Conservation (phyloP, 2,329 filamentous ascomycete genomes). For the Ophiostoma himal-ulmi region DNA sequence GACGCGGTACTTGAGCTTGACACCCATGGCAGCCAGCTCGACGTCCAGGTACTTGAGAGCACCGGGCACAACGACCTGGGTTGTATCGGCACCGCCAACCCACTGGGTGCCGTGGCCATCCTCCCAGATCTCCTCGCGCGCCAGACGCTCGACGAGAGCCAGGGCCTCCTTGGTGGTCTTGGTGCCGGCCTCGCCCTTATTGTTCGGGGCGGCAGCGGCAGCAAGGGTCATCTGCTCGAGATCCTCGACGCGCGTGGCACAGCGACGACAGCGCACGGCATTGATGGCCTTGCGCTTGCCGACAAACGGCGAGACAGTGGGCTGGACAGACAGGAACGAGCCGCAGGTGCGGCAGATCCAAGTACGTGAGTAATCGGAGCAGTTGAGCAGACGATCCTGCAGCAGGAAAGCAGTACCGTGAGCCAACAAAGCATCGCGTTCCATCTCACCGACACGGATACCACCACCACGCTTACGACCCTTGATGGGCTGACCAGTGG, state of each 20-base stretch:
- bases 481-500: constrained; percentile 95
- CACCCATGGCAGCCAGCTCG: constrained; percentile 92
- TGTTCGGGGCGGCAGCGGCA: constrained; percentile 45
- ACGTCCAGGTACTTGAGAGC: constrained; percentile 91
- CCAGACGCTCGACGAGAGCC: constrained; percentile 20
- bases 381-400: constrained; percentile 94
- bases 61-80: constrained; percentile 84
- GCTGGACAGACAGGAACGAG: constrained; percentile 82
- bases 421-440: constrained; percentile 87
- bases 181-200: constrained; percentile 38
- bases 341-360: constrained; percentile 89
- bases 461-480: constrained; percentile 92
- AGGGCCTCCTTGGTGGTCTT: constrained; percentile 4
- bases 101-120: constrained; percentile 80
- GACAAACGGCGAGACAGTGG: constrained; percentile 62
- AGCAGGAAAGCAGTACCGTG: constrained; percentile 93
- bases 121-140: constrained; percentile 66
- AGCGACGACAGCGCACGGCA: constrained; percentile 72
- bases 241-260: constrained; percentile 58
- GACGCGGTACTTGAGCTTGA: constrained; percentile 78
- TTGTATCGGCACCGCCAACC: constrained; percentile 84
- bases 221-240: constrained; percentile 51
- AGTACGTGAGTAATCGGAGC: constrained; percentile 83
- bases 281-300: constrained; percentile 60
- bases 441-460: constrained; percentile 99